phyloP scores from a whole-genome alignment of 2,329 filamentous ascomycete genomes.

The Trichoderma pleuroti region DNA sequence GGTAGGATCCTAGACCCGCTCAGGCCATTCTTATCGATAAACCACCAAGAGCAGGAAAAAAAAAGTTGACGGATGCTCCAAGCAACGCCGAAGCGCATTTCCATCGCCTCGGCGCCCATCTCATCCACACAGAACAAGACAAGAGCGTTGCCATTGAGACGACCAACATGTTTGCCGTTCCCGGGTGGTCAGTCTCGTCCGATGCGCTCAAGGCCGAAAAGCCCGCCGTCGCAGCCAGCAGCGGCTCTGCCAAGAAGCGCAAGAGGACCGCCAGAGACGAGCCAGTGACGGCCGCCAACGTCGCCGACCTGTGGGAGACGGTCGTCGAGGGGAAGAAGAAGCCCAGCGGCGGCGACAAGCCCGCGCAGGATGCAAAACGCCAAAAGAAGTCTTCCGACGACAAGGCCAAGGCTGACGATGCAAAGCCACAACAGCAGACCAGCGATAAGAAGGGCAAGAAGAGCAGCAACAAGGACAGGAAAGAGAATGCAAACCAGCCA shows the following conservation, averaged over 20 bases:
- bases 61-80: neutral
- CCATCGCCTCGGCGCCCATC: neutral
- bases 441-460: conserved; percentile 36
- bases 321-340: conserved; percentile 70
- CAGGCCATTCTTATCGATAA: neutral
- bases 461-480: conserved; percentile 26
- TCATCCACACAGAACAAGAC: neutral
- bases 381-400: conserved; percentile 29
- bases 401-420: conserved; percentile 25
- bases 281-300: conserved; percentile 64
- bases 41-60: neutral
- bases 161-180: conserved; percentile 79
- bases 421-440: neutral
- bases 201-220: conserved; percentile 69
- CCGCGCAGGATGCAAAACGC: conserved; percentile 32
- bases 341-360: conserved; percentile 29
- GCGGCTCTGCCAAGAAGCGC: conserved; percentile 51
- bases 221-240: conserved; percentile 31
- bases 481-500: conserved; percentile 14
- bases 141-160: neutral
- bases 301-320: conserved; percentile 73
- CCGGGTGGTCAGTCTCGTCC: conserved; percentile 82
- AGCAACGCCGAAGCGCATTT: neutral
- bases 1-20: neutral
- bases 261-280: conserved; percentile 41